These are phyloP conservation scores for Psilocybe azurescens DNA, from an alignment of 768 basidiomycete genomes.

Conservation along the genomic window DNA sequence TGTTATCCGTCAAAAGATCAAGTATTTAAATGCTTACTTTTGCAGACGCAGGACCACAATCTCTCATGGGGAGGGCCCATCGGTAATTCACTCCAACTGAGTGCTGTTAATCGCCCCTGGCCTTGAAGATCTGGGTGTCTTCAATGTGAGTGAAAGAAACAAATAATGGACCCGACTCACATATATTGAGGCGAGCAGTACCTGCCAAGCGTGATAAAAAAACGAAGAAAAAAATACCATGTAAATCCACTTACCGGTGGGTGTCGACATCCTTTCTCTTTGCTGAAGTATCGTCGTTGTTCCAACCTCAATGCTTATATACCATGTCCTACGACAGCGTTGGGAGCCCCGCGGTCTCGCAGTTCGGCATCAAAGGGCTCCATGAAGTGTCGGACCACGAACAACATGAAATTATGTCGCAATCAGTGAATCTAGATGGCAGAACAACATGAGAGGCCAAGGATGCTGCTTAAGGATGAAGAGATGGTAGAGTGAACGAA, in stretches of 20 bases:
- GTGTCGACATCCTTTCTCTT: constrained; percentile 19
- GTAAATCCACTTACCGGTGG: constrained; percentile 22
- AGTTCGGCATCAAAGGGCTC: constrained; percentile 20
- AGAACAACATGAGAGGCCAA: constrained; percentile 15
- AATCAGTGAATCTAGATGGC: constrained; percentile 18
- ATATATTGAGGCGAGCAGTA: constrained; percentile 42
- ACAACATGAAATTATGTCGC: constrained; percentile 21
- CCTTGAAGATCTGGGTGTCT: constrained; percentile 56
- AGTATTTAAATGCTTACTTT: constrained; percentile 44
- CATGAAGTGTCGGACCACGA: constrained; percentile 24
- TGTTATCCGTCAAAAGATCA: constrained; percentile 13
- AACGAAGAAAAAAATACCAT: constrained; percentile 1
- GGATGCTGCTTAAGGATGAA: constrained; percentile 15
- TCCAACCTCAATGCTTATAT: constrained; percentile 15
- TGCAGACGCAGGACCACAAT: constrained; percentile 63
- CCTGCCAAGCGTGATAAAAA: constrained; percentile 24
- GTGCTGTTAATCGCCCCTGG: constrained; percentile 41
- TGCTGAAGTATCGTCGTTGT: background rate
- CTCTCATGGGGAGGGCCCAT: constrained; percentile 50
- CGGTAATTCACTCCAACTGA: constrained; percentile 60
- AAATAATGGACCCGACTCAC: constrained; percentile 28
- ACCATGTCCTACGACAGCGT: constrained; percentile 11
- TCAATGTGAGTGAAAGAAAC: constrained; percentile 7
- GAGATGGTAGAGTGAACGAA: constrained; percentile 9
- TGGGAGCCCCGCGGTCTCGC: constrained; percentile 14